Percentiles rank a stretch among this genome's conserved stretches.
Conservation (phyloP, 139 green algal genomes). For the Picochlorum sp. region DNA sequence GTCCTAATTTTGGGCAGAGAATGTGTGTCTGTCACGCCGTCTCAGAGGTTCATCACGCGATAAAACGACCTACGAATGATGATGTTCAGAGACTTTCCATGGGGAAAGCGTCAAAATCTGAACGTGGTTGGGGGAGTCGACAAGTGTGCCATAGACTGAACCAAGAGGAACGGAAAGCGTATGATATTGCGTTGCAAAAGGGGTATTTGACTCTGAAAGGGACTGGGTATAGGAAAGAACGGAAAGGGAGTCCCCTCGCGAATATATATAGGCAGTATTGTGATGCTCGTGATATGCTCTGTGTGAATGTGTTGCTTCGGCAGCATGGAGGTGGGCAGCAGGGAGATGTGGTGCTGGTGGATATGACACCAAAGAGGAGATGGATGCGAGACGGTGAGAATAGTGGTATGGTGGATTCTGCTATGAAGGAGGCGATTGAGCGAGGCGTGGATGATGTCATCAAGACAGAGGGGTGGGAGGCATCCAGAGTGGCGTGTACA, state of each 20-base stretch:
- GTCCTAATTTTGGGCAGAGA: too few relatives aligned
- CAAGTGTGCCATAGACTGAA: constrained; percentile 59
- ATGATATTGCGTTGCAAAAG: constrained; percentile 54
- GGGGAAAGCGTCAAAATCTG: constrained; percentile 31
- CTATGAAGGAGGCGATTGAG: not conserved
- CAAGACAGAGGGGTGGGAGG: too few relatives aligned
- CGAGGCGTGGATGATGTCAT: too few relatives aligned
- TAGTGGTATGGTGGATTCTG: not conserved
- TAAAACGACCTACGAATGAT: constrained; percentile 36
- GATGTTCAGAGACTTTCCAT: constrained; percentile 55
- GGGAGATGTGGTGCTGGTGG: constrained; percentile 43
- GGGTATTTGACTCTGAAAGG: constrained; percentile 46
- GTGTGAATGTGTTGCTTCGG: constrained; percentile 53
- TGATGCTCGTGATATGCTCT: constrained; percentile 39
- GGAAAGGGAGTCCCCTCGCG: constrained; percentile 55
- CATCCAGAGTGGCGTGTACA: too few relatives aligned
- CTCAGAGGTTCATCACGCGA: too few relatives aligned
- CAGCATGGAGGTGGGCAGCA: constrained; percentile 22
- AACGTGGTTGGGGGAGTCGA: constrained; percentile 42
- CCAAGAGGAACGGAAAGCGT: constrained; percentile 42
- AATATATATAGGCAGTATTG: constrained; percentile 60
- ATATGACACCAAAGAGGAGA: constrained; percentile 15
- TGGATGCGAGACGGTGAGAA: not conserved
- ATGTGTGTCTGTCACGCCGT: too few relatives aligned
- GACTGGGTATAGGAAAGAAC: constrained; percentile 51